These are phyloP conservation scores for Fusarium oligoseptatum DNA, from an alignment of 2,329 filamentous ascomycete genomes.

Conservation along the genomic window DNA sequence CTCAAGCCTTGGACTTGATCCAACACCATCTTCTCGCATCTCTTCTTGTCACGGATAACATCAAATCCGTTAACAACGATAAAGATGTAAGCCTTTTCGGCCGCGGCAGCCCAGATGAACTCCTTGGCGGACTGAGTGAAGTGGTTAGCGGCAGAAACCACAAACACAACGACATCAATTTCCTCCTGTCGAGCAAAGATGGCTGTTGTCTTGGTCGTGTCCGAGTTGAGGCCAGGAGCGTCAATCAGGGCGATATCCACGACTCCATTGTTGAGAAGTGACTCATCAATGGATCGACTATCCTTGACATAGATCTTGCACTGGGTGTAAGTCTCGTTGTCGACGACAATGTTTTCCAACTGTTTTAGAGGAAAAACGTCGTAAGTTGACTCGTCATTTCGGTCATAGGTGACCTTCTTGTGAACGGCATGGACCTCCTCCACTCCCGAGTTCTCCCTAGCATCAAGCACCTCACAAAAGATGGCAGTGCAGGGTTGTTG, in stretches of 20 bases:
- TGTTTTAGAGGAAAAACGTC: constrained; percentile 84
- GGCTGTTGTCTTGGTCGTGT: constrained; percentile 96
- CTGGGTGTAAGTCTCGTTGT: constrained; percentile 89
- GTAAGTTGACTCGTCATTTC: constrained; percentile 94
- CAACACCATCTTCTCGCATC: constrained; percentile 92
- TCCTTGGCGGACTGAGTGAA: constrained; percentile 98
- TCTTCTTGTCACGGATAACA: constrained; percentile 89
- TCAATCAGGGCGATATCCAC: constrained; percentile 98
- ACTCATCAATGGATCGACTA: constrained; percentile 89
- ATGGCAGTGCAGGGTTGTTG: constrained; percentile 98
- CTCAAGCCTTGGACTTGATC: constrained; percentile 91
- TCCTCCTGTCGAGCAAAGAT: constrained; percentile 98
- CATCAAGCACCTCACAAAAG: constrained; percentile 96
- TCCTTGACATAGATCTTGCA: constrained; percentile 99
- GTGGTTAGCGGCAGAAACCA: constrained; percentile 97
- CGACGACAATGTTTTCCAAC: constrained; percentile 88
- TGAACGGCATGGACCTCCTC: constrained; percentile 98
- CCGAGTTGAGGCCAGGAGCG: constrained; percentile 93
- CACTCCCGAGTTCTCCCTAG: constrained; percentile 87
- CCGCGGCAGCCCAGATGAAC: constrained; percentile 94
- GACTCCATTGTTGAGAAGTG: constrained; percentile 94
- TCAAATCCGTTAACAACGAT: constrained; percentile 99
- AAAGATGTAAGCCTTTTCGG: constrained; percentile 98
- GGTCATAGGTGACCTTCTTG: constrained; percentile 82
- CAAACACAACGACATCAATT: constrained; percentile 98